Evolutionary conservation across 2,329 filamentous ascomycete genomes (phyloP).

Genomic region (Tolypocladium album): DNA sequence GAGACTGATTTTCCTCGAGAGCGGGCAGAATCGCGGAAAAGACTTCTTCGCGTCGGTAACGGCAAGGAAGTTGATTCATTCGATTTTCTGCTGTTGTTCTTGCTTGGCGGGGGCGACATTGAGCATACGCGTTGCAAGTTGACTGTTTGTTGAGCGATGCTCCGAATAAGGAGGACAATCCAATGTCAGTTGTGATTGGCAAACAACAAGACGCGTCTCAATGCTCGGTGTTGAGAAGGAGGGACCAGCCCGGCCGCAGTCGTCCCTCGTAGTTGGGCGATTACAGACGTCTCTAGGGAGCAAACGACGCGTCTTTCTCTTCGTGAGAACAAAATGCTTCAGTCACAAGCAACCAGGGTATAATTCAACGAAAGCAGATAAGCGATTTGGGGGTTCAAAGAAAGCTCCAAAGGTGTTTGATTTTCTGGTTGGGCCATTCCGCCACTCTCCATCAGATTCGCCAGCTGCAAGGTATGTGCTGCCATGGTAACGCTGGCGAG

Average conservation of each 20-base stretch:
- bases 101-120: neutral
- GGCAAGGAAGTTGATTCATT: constrained; percentile 12
- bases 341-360: neutral
- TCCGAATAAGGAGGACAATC: neutral
- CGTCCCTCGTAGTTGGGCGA: neutral
- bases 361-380: neutral
- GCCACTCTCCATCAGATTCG: neutral
- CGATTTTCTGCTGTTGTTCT: constrained; percentile 11
- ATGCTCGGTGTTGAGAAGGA: neutral
- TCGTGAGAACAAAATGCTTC: neutral
- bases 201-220: neutral
- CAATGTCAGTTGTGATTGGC: neutral
- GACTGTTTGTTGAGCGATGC: too few relatives aligned
- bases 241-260: neutral
- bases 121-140: neutral
- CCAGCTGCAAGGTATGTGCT: neutral
- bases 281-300: neutral
- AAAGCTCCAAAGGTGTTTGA: neutral
- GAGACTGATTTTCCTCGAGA: constrained; percentile 14
- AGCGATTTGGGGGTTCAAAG: neutral
- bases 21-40: constrained; percentile 21
- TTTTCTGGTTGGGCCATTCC: neutral
- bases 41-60: constrained; percentile 23
- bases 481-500: neutral
- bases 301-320: neutral